Percentiles rank a stretch among this genome's conserved stretches.
Conservation (phyloP, 2,329 filamentous ascomycete species). For the Proliferodiscus dingleyae region DNA sequence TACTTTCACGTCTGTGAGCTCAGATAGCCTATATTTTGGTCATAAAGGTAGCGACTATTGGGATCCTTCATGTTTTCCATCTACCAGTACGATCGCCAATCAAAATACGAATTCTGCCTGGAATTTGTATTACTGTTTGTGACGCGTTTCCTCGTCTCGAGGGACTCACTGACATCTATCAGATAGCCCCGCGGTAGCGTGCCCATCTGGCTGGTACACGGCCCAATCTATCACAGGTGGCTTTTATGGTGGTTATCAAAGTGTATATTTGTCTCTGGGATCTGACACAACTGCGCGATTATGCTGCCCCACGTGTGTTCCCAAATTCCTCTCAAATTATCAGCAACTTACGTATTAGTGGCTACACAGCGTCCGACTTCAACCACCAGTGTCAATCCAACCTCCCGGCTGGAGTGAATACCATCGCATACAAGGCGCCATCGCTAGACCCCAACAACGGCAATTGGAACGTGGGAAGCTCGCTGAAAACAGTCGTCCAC, state of each 20-base stretch:
- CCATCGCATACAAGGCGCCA: not conserved
- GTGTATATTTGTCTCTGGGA: not conserved
- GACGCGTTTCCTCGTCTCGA: not conserved
- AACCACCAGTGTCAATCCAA: not conserved
- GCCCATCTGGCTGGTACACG: not conserved
- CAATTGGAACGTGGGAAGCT: not conserved
- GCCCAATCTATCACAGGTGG: not conserved
- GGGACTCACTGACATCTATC: not conserved
- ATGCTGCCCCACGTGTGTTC: slow-evolving; percentile 2
- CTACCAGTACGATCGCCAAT: not conserved
- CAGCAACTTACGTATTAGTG: not conserved
- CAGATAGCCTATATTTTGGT: not conserved
- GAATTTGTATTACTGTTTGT: slow-evolving; percentile 2
- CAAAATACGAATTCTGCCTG: not conserved
- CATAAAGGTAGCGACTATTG: not conserved
- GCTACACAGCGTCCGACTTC: not conserved
- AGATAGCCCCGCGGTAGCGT: slow-evolving; percentile 1
- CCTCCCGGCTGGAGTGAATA: not conserved
- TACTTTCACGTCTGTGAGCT: not conserved
- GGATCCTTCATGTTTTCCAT: not conserved
- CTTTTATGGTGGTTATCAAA: not conserved
- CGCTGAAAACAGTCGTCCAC: not conserved
- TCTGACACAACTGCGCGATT: not conserved
- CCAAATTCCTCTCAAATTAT: not conserved
- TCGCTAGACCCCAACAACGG: too few species aligned